phyloP scores from a whole-genome alignment of 495 filamentous ascomycete genomes.

The Rusavskia elegans region DNA sequence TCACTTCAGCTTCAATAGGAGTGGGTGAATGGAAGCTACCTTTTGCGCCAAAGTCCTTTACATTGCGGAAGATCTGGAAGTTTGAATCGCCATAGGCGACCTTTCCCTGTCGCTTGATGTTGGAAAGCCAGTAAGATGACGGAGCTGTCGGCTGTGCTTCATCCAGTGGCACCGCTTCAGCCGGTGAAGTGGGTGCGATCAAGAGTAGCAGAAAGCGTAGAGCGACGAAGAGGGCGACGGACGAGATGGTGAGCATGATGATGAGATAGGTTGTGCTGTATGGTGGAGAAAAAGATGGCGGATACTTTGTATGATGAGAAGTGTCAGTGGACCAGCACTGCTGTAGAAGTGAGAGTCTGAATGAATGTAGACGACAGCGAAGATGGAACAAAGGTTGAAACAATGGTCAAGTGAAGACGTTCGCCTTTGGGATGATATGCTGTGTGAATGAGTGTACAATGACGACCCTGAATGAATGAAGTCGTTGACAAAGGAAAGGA shows the following conservation, averaged over 20 bases:
- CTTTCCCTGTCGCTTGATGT: constrained; percentile 53
- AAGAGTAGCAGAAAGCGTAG: constrained; percentile 22
- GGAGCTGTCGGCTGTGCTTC: constrained; percentile 6
- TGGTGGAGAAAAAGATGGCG: not conserved
- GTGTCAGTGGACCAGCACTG: constrained; percentile 14
- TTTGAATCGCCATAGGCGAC: constrained; percentile 42
- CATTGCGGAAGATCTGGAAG: constrained; percentile 77
- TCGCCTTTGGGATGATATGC: too few relatives aligned
- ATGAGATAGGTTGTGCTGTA: constrained; percentile 5
- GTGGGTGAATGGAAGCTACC: constrained; percentile 20
- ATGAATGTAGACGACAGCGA: not conserved
- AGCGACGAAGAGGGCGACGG: constrained; percentile 9
- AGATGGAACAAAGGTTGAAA: not conserved
- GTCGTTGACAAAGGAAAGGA: too few relatives aligned
- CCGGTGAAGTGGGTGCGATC: constrained; percentile 22
- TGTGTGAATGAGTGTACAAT: too few relatives aligned
- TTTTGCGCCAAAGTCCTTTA: constrained; percentile 66
- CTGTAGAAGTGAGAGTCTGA: not conserved
- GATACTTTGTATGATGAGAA: constrained; percentile 6
- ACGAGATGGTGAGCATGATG: constrained; percentile 11
- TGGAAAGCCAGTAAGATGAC: constrained; percentile 56
- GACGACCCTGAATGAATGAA: too few relatives aligned
- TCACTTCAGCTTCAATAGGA: constrained; percentile 1
- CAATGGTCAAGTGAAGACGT: not conserved
- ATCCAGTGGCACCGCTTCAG: constrained; percentile 24